Percentiles rank a stretch among this genome's conserved stretches.
Evolutionary conservation across 768 basidiomycete species (phyloP).

Genomic region (Butyriboletus loyo): DNA sequence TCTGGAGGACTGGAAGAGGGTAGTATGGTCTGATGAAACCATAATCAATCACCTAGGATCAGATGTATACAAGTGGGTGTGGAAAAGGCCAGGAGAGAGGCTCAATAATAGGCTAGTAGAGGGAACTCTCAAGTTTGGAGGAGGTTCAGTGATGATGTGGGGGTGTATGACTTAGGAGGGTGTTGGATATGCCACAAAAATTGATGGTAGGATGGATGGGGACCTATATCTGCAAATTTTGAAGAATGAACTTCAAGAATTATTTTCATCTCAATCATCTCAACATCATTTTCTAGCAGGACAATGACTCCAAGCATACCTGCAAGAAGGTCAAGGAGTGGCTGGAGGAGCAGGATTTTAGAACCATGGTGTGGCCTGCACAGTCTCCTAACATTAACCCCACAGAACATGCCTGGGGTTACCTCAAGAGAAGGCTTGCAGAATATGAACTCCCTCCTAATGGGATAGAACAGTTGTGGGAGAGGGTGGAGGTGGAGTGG

Average conservation of each 20-base stretch:
- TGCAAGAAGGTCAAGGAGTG: no score
- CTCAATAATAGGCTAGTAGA: no score
- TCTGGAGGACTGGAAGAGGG: no score
- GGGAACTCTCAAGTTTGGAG: not conserved
- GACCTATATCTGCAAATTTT: not conserved
- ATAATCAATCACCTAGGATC: no score
- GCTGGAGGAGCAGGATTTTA: not conserved
- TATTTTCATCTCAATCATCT: not conserved
- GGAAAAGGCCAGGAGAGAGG: no score
- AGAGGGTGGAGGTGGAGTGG: no score
- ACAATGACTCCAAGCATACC: not conserved
- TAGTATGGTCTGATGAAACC: no score
- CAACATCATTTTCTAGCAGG: slow-evolving; percentile 2
- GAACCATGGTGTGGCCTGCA: not conserved
- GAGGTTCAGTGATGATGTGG: no score
- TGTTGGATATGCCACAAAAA: not conserved
- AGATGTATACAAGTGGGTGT: not conserved
- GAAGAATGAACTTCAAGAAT: not conserved
- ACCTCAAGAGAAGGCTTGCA: not conserved
- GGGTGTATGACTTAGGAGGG: not conserved
- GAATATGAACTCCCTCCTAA: no score
- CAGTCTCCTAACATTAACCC: not conserved
- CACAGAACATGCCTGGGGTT: no score
- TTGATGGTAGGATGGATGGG: not conserved
- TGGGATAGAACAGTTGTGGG: no score